Percentiles rank a stretch among this genome's conserved stretches.
phyloP scores from a whole-genome alignment of 2,329 filamentous ascomycete genomes.

The Microdochium nivale region DNA sequence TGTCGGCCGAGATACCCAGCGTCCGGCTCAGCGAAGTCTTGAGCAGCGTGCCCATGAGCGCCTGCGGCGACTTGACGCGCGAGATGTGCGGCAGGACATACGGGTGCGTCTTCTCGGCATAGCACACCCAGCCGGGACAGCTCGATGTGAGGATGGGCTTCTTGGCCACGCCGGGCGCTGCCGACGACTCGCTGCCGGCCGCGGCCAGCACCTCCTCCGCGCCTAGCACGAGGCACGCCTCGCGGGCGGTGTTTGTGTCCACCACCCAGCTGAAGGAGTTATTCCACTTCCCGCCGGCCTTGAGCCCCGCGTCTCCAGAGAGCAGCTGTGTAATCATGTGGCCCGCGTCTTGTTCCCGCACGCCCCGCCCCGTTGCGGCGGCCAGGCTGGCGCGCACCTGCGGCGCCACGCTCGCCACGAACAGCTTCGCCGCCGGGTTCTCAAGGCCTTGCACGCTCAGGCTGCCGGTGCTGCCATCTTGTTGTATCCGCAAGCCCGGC shows the following conservation, averaged over 20 bases:
- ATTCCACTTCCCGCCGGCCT: conserved; percentile 58
- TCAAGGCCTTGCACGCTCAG: conserved; percentile 42
- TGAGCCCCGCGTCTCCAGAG: conserved; percentile 59
- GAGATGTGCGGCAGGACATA: conserved; percentile 88
- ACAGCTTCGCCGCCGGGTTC: conserved; percentile 60
- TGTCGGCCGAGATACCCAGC: conserved; percentile 63
- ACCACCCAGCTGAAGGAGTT: conserved; percentile 84
- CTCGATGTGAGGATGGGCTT: conserved; percentile 75
- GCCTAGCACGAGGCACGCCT: conserved; percentile 73
- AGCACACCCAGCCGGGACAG: conserved; percentile 97
- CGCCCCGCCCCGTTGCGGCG: conserved; percentile 65
- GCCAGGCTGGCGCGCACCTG: conserved; percentile 86
- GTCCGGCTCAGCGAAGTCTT: conserved; percentile 75
- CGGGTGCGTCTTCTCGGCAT: conserved; percentile 95
- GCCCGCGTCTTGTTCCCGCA: conserved; percentile 66
- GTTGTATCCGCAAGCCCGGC: conserved; percentile 35
- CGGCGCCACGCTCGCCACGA: conserved; percentile 87
- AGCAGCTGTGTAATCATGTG: conserved; percentile 78
- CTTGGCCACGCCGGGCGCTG: conserved; percentile 10
- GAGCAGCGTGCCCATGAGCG: conserved; percentile 78
- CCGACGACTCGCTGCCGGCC: conserved; percentile 22
- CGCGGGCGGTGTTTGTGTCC: conserved; percentile 77
- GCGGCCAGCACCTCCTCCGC: conserved; percentile 56
- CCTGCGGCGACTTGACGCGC: conserved; percentile 87
- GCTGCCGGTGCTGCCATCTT: conserved; percentile 20